Percentiles rank a stretch among this genome's conserved stretches.
Evolutionary conservation across 257 asterid genomes (phyloP).

Genomic region (Paulownia fortunei): DNA sequence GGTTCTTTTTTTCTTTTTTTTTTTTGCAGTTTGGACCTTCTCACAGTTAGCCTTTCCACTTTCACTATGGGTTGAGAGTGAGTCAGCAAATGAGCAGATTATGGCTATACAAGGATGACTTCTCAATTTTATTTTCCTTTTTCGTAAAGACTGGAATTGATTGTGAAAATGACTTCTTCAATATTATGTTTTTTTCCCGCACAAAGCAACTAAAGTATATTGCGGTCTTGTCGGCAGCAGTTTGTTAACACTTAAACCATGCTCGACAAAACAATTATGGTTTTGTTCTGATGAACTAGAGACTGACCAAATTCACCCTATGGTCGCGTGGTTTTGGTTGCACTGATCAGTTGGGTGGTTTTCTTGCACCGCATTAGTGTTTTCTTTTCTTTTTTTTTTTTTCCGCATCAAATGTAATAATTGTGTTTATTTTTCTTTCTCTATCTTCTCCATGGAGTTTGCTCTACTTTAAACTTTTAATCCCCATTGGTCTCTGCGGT

Average conservation of each 20-base stretch:
- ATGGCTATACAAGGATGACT: too few relatives aligned
- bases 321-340: neutral
- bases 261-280: neutral
- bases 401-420: neutral
- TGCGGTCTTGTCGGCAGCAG: neutral
- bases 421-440: neutral
- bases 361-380: neutral
- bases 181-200: neutral
- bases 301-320: neutral
- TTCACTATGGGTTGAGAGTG: too few relatives aligned
- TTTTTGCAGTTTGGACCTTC: too few relatives aligned
- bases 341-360: neutral
- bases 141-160: neutral
- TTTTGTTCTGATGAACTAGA: neutral
- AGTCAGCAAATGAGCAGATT: too few relatives aligned
- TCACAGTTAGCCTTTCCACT: too few relatives aligned
- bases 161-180: constrained; percentile 5
- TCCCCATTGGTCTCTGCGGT: neutral
- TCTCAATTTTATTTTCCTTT: neutral
- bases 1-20: too few relatives aligned
- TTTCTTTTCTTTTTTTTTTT: neutral
- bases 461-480: neutral
- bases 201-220: neutral
- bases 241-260: neutral
- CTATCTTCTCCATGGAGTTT: neutral